A percentile compares a stretch with the other conserved stretches of the same genome.
Conservation (phyloP, 495 filamentous ascomycete genomes). For the Neurospora africana region DNA sequence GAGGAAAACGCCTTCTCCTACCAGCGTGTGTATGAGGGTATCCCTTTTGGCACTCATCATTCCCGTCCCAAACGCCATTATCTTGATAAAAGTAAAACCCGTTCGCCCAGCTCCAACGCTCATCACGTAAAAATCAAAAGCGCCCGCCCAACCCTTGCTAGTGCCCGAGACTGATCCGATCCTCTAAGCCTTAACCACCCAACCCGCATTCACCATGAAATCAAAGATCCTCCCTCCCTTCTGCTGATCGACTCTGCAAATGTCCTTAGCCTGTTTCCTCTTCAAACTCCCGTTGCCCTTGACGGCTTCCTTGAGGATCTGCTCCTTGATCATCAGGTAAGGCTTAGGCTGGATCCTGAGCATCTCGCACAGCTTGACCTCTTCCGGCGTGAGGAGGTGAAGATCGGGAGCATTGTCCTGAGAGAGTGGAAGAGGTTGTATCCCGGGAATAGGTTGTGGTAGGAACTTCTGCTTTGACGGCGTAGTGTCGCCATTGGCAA, state of each 20-base stretch:
- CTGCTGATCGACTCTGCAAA: slow-evolving; percentile 39
- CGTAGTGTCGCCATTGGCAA: slow-evolving; percentile 24
- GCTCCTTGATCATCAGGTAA: slow-evolving; percentile 88
- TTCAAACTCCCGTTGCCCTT: slow-evolving; percentile 78
- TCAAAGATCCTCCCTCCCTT: slow-evolving; percentile 68
- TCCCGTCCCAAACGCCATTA: background rate
- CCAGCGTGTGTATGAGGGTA: background rate
- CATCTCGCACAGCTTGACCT: slow-evolving; percentile 72
- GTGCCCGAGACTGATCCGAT: background rate
- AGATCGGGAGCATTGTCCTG: slow-evolving; percentile 71
- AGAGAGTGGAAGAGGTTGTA: slow-evolving; percentile 57
- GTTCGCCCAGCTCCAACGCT: background rate
- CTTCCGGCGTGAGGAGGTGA: slow-evolving; percentile 77
- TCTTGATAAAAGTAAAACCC: background rate
- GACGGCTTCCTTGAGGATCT: slow-evolving; percentile 75
- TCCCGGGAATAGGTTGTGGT: slow-evolving; percentile 39
- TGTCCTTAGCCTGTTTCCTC: slow-evolving; percentile 73
- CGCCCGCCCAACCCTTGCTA: background rate
- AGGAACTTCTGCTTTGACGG: slow-evolving; percentile 30
- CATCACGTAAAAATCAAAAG: background rate
- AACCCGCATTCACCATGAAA: slow-evolving; percentile 86
- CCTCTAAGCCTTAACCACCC: slow-evolving; percentile 60
- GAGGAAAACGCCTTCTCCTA: background rate
- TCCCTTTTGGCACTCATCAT: background rate
- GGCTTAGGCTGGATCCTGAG: slow-evolving; percentile 83